Percentiles rank a stretch among this genome's conserved stretches.
Conservation (phyloP, 805 yeast species). For the Myxozyma melibiosi region DNA sequence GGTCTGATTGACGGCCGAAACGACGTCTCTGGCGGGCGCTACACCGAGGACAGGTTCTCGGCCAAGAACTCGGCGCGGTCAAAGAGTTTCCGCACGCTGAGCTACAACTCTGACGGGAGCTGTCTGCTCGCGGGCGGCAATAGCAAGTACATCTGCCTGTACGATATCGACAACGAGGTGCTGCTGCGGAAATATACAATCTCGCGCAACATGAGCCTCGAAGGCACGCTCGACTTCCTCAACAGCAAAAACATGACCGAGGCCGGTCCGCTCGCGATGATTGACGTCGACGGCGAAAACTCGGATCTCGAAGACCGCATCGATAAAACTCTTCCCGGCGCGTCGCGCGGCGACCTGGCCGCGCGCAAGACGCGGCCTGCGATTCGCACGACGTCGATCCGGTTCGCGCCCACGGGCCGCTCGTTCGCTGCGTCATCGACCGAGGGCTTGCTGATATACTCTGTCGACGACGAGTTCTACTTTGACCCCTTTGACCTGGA, state of each 20-base stretch:
- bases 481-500: slow-evolving; percentile 97
- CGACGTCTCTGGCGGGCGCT: slow-evolving; percentile 87
- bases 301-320: slow-evolving; percentile 82
- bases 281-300: slow-evolving; percentile 83
- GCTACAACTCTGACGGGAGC: slow-evolving; percentile 87
- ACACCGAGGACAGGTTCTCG: slow-evolving; percentile 76
- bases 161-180: slow-evolving; percentile 88
- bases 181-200: slow-evolving; percentile 78
- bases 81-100: slow-evolving; percentile 75
- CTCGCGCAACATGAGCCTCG: slow-evolving; percentile 84
- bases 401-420: slow-evolving; percentile 85
- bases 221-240: slow-evolving; percentile 79
- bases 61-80: slow-evolving; percentile 81
- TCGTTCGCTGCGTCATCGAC: slow-evolving; percentile 95
- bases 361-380: slow-evolving; percentile 76
- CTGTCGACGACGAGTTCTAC: slow-evolving; percentile 69
- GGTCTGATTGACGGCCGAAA: slow-evolving; percentile 83
- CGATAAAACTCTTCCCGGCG: slow-evolving; percentile 82
- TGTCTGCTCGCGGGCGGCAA: slow-evolving; percentile 91
- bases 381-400: slow-evolving; percentile 74
- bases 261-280: slow-evolving; percentile 78
- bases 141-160: slow-evolving; percentile 85
- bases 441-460: slow-evolving; percentile 82
- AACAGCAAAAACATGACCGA: slow-evolving; percentile 85
- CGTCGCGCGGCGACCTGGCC: slow-evolving; percentile 78